Evolutionary conservation across 2,329 filamentous ascomycete species (phyloP).

Genomic region (Helotiales sp.): DNA sequence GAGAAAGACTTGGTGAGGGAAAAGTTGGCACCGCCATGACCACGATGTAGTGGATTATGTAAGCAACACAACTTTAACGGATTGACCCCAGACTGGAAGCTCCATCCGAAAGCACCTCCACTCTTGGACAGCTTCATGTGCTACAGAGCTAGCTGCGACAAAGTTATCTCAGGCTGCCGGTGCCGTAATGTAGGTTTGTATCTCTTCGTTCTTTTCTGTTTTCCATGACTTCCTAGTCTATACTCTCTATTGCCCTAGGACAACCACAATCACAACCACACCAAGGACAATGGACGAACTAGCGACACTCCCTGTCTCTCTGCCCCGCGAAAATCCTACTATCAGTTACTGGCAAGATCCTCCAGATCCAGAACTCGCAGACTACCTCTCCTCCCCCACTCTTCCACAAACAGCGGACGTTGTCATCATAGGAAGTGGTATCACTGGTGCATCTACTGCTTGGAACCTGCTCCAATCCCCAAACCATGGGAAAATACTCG

Average conservation of each 20-base stretch:
- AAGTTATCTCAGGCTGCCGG: background rate
- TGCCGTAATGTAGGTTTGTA: background rate
- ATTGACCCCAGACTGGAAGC: background rate
- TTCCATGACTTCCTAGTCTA: background rate
- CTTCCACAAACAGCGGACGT: constrained; percentile 19
- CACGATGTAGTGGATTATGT: background rate
- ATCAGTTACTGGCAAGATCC: constrained; percentile 38
- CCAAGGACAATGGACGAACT: constrained; percentile 24
- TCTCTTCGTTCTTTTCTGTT: background rate
- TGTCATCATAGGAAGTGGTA: constrained; percentile 28
- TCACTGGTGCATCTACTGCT: constrained; percentile 24
- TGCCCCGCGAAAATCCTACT: constrained; percentile 35
- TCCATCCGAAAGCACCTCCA: background rate
- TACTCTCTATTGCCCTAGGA: too few relatives aligned
- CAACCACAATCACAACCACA: too few relatives aligned
- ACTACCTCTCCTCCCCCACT: constrained; percentile 29
- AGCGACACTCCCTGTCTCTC: constrained; percentile 25
- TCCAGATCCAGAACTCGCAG: constrained; percentile 32
- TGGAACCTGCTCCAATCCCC: constrained; percentile 27
- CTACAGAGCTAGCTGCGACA: background rate
- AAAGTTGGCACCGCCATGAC: background rate
- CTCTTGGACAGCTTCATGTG: too few relatives aligned
- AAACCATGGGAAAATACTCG: constrained; percentile 24
- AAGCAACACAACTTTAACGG: background rate
- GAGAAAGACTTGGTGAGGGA: background rate